Evolutionary conservation across 805 yeast species (phyloP), one percentile per base, ranked within the genome.

Genomic region (Sporopachydermia lactativora): DNA sequence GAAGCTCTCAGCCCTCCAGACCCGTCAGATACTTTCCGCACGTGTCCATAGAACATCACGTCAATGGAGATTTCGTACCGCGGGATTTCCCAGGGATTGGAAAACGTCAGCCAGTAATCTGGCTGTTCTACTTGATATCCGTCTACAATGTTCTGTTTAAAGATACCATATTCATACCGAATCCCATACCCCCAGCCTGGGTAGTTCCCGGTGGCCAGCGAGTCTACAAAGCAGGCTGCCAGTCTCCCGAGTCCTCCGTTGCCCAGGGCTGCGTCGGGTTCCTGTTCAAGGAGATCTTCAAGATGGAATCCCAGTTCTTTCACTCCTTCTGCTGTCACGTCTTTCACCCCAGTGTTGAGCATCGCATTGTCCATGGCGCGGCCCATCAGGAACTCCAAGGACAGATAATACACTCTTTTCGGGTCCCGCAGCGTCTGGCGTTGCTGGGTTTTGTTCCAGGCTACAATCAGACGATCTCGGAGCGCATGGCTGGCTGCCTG

Each of bases 141-240:
- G 54, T 88, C 83, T 50, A 84, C 71, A 53, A 86, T 84, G 58
- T 76, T 77, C 63, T 86, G 96, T 49, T 85, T 74, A 62, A 86
- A 86, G 51, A 86, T 86, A 58, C 96, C 96, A 56, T 88, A 86
- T 60, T 85, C 85, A 64, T 86, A 86, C 57, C 94, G 79, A 50
- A 86, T 65, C 45, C 96, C 96, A 58, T 86, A 86, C 47, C 96
- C 96, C 96, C 96, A 86, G 40, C 94, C 95, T 14, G 94, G 85
- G 58, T 82, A 83, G 59, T 82, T 77, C 48, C 82, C 80, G 3
- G 94, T 77, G 28, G 92, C 75, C 57, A 86, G 64, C 1, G 95
- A 84, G 62, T 88, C 96, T 38, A 86, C 74, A 56, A 85, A 86
- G 61, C 96, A 88, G 15, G 96, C 95, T 16, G 96, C 96, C 54